Percentiles rank a stretch among this genome's conserved stretches.
Evolutionary conservation across 768 basidiomycete species (phyloP).

Genomic region (Suillus brevipes): DNA sequence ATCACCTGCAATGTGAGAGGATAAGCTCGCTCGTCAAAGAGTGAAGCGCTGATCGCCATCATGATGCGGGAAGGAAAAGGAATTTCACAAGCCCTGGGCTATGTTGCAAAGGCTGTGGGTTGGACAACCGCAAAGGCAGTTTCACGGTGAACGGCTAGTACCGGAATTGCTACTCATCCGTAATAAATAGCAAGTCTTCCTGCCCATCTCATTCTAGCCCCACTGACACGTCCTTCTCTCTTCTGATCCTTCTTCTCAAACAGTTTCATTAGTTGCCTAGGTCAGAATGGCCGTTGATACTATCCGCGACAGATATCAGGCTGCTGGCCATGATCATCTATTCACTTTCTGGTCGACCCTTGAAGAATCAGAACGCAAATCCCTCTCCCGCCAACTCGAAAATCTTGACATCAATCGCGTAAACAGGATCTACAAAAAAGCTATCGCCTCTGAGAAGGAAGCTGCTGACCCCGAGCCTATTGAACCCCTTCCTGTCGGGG

Average conservation of each 20-base stretch:
- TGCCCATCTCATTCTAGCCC: neutral
- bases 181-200: slow-evolving; percentile 9
- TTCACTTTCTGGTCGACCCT: slow-evolving; percentile 85
- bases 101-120: slow-evolving; percentile 7
- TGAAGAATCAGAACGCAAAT: slow-evolving; percentile 56
- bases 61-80: neutral
- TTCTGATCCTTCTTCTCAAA: slow-evolving; percentile 1
- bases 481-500: slow-evolving; percentile 77
- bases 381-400: slow-evolving; percentile 71
- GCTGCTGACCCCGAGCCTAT: slow-evolving; percentile 56
- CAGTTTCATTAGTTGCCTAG: neutral
- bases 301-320: slow-evolving; percentile 64
- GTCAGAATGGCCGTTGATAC: slow-evolving; percentile 56
- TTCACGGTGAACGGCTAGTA: slow-evolving; percentile 4
- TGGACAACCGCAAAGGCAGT: slow-evolving; percentile 4
- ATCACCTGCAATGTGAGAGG: neutral
- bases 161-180: slow-evolving; percentile 1
- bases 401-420: slow-evolving; percentile 87
- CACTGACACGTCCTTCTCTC: neutral
- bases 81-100: neutral
- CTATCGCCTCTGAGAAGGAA: slow-evolving; percentile 64
- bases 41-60: neutral
- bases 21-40: neutral
- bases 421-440: slow-evolving; percentile 82
- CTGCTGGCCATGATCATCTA: slow-evolving; percentile 86